These are phyloP conservation scores for Aspergillus neoniger DNA, from an alignment of 2,329 filamentous ascomycete species.

Conservation along the genomic window DNA sequence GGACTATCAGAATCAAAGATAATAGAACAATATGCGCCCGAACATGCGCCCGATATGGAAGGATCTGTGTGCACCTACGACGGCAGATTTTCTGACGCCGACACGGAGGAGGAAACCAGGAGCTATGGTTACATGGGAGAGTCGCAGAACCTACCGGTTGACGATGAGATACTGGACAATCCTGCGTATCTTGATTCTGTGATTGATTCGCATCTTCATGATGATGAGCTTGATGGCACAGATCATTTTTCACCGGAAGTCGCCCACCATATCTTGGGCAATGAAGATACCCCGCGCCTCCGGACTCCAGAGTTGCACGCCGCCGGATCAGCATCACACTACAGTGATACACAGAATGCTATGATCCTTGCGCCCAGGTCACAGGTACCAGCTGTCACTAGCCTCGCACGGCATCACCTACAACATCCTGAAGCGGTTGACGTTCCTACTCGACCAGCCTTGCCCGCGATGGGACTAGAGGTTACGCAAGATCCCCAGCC, in stretches of 20 bases:
- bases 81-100: slow-evolving; percentile 47
- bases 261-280: slow-evolving; percentile 6
- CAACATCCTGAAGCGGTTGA: background rate
- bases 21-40: slow-evolving; percentile 10
- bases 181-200: slow-evolving; percentile 43
- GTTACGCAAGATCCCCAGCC: background rate
- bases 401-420: background rate
- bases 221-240: slow-evolving; percentile 34
- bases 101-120: slow-evolving; percentile 37
- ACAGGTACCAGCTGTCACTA: background rate
- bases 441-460: background rate
- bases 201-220: slow-evolving; percentile 37
- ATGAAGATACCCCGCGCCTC: slow-evolving; percentile 21
- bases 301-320: slow-evolving; percentile 20
- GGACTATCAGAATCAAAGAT: background rate
- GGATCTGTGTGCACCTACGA: slow-evolving; percentile 38
- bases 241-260: slow-evolving; percentile 17
- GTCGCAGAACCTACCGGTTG: slow-evolving; percentile 29
- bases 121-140: slow-evolving; percentile 29
- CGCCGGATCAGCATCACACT: slow-evolving; percentile 1
- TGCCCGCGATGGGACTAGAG: slow-evolving; percentile 4
- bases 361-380: background rate
- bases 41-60: slow-evolving; percentile 25
- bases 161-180: slow-evolving; percentile 39
- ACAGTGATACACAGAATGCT: slow-evolving; percentile 10